These are phyloP conservation scores for Neoascochyta sp. DNA, from an alignment of 2,329 filamentous ascomycete species.

Conservation along the genomic window DNA sequence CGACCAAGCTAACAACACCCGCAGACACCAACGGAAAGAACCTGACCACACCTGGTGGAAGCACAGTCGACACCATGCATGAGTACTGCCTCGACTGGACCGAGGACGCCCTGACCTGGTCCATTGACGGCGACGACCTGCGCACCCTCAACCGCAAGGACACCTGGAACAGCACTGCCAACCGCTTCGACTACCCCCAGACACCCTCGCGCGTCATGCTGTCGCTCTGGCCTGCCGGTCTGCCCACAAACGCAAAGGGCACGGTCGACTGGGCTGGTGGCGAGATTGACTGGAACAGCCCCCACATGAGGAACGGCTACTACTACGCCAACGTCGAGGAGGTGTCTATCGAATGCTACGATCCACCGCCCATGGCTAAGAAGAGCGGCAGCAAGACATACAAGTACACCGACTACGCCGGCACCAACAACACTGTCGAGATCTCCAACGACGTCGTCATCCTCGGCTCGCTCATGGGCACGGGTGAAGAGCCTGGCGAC, in stretches of 20 bases:
- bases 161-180: slow-evolving; percentile 80
- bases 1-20: slow-evolving; percentile 10
- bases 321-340: slow-evolving; percentile 79
- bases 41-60: slow-evolving; percentile 53
- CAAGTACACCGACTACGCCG: slow-evolving; percentile 62
- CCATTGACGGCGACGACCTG: slow-evolving; percentile 73
- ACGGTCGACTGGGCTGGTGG: slow-evolving; percentile 93
- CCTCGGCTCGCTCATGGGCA: slow-evolving; percentile 75
- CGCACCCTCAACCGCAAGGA: slow-evolving; percentile 71
- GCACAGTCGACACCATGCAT: slow-evolving; percentile 76
- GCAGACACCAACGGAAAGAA: slow-evolving; percentile 73
- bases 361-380: slow-evolving; percentile 68
- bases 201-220: slow-evolving; percentile 87
- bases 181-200: slow-evolving; percentile 85
- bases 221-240: slow-evolving; percentile 92
- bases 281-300: slow-evolving; percentile 77
- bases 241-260: slow-evolving; percentile 71
- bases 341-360: slow-evolving; percentile 82
- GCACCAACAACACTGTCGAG: slow-evolving; percentile 69
- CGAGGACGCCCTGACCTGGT: slow-evolving; percentile 81
- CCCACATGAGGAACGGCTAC: slow-evolving; percentile 82
- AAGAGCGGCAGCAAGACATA: slow-evolving; percentile 63
- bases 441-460: slow-evolving; percentile 72
- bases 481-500: slow-evolving; percentile 66
- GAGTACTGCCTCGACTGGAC: slow-evolving; percentile 93